Evolutionary conservation across 2,329 filamentous ascomycete species (phyloP), one percentile per base, ranked within the genome.

Genomic region (Bipolaris sorokiniana): DNA sequence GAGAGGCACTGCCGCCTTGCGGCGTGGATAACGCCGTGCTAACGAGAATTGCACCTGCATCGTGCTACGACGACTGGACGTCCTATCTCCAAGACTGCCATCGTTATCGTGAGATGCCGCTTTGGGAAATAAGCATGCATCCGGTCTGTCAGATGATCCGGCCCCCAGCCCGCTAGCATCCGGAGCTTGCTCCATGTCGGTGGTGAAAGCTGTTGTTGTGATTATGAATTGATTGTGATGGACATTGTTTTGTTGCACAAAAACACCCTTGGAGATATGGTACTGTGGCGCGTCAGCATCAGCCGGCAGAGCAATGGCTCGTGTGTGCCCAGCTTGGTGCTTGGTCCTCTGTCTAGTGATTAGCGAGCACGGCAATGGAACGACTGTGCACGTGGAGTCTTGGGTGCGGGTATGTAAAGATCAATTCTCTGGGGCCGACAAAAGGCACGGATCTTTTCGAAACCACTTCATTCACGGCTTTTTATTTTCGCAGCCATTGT

Each of bases 31-130:
- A 28, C 31, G 37, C 38, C 55, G 26, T 45, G 45, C 46, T 48
- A 38, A 58, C 33, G 47, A 52, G 44, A 59, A 59, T 23, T 42
- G 50, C 63, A 62, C 64, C 62, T 66, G 61, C 63, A 65, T 67
- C 57, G 67, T 67, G 60, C 64, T 18, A 66, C 63, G 28, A 59
- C 42, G 42, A 52, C 44, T 55, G 50, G 51, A 41, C 31, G 16
- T 40, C 38, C 31, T 48, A 54, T 52, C 46, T 56, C 42, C 34
- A 47, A 20, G 34, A 11, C 36, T 10, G 18, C 18, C 47, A 31
- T 42, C 38, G 61, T 61, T 68, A 66, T 67, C 64, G 63, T 67
- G 61, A 48, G 60, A 51, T 63, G 50, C 62, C 59, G 20, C 31
- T 59, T 52, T 42, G 20, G 58, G 59, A 51, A 23, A 48, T 51